phyloP scores from a whole-genome alignment of 2,329 filamentous ascomycete species.

The Arthrobotrys iridis region DNA sequence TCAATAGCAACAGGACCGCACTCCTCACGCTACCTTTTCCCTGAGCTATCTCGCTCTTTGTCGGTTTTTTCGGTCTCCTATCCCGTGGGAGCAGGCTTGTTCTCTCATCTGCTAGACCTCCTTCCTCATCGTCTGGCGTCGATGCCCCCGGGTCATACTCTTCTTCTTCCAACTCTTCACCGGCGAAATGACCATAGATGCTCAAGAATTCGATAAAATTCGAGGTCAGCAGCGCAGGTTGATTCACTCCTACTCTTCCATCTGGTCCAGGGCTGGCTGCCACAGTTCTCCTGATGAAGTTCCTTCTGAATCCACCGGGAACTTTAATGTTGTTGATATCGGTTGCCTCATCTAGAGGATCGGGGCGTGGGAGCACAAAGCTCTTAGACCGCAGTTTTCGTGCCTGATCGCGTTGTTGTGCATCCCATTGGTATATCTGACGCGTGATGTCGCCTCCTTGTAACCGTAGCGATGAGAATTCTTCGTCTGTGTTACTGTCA shows the following conservation, averaged over 20 bases:
- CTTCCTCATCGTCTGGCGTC: constrained; percentile 77
- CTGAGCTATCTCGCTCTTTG: constrained; percentile 61
- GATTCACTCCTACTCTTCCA: constrained; percentile 61
- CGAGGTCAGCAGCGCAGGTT: constrained; percentile 78
- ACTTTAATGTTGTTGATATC: constrained; percentile 92
- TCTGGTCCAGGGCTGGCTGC: constrained; percentile 60
- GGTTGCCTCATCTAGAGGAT: constrained; percentile 80
- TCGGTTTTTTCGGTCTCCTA: constrained; percentile 35
- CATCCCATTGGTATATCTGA: constrained; percentile 95
- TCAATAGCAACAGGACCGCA: constrained; percentile 79
- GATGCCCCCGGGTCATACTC: constrained; percentile 91
- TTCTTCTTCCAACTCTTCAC: constrained; percentile 81
- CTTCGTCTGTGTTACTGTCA: constrained; percentile 65
- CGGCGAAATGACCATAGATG: constrained; percentile 95
- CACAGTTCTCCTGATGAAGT: constrained; percentile 80
- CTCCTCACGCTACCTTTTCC: constrained; percentile 62
- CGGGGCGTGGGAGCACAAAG: constrained; percentile 79
- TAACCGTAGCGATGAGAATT: constrained; percentile 91
- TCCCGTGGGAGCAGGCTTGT: constrained; percentile 37
- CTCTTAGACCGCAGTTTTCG: constrained; percentile 79
- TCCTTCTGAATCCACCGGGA: constrained; percentile 90
- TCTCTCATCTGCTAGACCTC: constrained; percentile 61
- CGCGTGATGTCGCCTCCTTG: constrained; percentile 95
- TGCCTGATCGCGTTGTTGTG: constrained; percentile 75
- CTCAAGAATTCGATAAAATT: constrained; percentile 97